Base-by-base conservation (phyloP, 2,329 filamentous ascomycete genomes). In the Aspergillus fructus region DNA sequence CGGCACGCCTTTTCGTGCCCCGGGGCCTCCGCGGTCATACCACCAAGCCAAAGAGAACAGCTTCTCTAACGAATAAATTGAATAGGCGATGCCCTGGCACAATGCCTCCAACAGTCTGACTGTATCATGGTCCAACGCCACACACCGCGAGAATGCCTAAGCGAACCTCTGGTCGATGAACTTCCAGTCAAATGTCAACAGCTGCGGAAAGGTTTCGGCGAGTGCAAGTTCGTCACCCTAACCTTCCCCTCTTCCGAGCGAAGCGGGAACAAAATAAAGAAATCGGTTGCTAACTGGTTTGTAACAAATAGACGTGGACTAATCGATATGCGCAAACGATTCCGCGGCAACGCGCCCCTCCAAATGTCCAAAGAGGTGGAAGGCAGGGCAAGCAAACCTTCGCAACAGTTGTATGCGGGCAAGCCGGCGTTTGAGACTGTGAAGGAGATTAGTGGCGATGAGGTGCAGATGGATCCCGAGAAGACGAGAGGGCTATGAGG, bases 291-390 rank as follows among this genome's bases (percentile, higher is more conserved):
- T 49, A 23, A 17, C 17, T 37, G 9, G 7, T n/a, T 7, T 23
- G 30, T 3, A 27, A 13, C 17, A 9, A 17, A 3, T 19, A 77
- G 76, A 71, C 89, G 93, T 64, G 94, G 94, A 64, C 86, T 96
- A 86, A 89, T 97, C 66, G 94, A 99, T 75, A 99, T 99, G 94
- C 90, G 94, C 74, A 97, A 97, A 80, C 89, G 94, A 34, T 97
- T 99, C 78, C 86, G 94, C 55, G 94, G 94, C 58, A 97, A 97
- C 79, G 86, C 91, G 74, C 92, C 94, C 53, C 87, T 96, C 63
- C 82, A 85, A 23, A 85, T 89, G 64, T 81, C 86, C 66, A 82
- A 86, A 70, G 81, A 88, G 64, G 74, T 84, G 56, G 87, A 90
- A 24, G 78, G 79, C 30, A 78, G 79, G 11, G 70, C 72, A 47